Conservation (phyloP, 352 stramenopile genomes). For the Plasmopara halstedii region DNA sequence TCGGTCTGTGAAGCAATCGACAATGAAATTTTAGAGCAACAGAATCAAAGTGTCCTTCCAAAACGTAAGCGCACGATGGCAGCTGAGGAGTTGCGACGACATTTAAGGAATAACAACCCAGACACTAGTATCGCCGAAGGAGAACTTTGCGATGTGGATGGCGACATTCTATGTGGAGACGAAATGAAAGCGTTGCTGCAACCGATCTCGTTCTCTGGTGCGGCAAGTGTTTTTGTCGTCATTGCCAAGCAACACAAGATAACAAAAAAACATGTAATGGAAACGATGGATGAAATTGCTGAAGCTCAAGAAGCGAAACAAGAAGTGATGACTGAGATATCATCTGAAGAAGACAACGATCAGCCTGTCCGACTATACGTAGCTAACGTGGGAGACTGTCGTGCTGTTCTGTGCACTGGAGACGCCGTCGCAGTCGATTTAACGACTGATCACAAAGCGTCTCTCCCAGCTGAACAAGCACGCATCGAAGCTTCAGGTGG, state of each 20-base stretch:
- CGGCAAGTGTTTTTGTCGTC: conserved; percentile 56
- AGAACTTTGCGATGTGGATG: conserved; percentile 37
- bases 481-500: conserved; percentile 76
- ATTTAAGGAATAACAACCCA: conserved; percentile 7
- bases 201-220: conserved; percentile 83
- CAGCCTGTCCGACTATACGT: conserved; percentile 60
- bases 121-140: conserved; percentile 18
- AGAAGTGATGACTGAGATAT: neutral
- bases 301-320: conserved; percentile 1
- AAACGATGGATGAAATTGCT: conserved; percentile 2
- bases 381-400: conserved; percentile 87
- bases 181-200: conserved; percentile 47
- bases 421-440: conserved; percentile 68
- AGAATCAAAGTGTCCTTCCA: conserved; percentile 60
- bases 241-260: conserved; percentile 41
- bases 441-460: conserved; percentile 86
- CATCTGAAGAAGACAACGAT: conserved; percentile 15
- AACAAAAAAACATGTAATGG: conserved; percentile 3
- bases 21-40: conserved; percentile 65
- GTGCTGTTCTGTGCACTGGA: conserved; percentile 77
- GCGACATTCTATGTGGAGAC: conserved; percentile 25
- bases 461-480: conserved; percentile 59
- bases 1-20: conserved; percentile 57
- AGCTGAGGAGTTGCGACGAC: conserved; percentile 25
- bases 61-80: conserved; percentile 59